Base-by-base conservation (phyloP, 805 yeast species). In the Saccharomycopsis sp. region DNA sequence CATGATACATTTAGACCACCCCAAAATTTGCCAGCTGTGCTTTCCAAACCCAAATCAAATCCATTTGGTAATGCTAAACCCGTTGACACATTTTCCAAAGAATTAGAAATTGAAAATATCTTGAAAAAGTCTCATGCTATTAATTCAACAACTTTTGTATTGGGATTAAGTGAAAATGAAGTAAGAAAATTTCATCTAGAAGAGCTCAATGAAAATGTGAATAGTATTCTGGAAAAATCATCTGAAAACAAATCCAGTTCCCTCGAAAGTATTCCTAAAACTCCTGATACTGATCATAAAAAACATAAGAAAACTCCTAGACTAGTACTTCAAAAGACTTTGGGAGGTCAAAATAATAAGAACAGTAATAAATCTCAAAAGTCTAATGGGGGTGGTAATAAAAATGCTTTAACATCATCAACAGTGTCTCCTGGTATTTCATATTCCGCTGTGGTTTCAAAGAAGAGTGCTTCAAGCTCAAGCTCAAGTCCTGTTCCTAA, bases 1-100 rank as follows among this genome's bases (percentile, higher is more conserved):
- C 27, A 20, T 33, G 36, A 17, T 5, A 33, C 17, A 33, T 33
- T 27, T 5, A 33, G 36, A 14, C 14, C 36, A n/a, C n/a, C n/a
- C n/a, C n/a, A n/a, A n/a, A n/a, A n/a, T n/a, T n/a, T 33, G 14
- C 5, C 21, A 5, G 21, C 19, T 12, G 5, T 31, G 5, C 28
- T 21, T 17, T 34, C 32, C 3, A 42, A 37, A 17, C 37, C 31
- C 4, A 67, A 64, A 45, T 48, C 61, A 2, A 67, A 66, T 45
- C 73, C 73, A 1, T 67, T 67, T 52, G 73, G 72, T 1, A 58
- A 57, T 4, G 73, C 73, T 1, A 67, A 63, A 47, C 73, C 73
- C 3, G 71, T 67, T 5, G 72, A 67, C 46, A 57, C 62, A 3
- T 49, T 64, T 17, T 55, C 69, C 5, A 60, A 61, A 33, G 62